These are phyloP conservation scores for Polygonum aviculare DNA, from an alignment of 148 eudicot genomes.

Conservation along the genomic window DNA sequence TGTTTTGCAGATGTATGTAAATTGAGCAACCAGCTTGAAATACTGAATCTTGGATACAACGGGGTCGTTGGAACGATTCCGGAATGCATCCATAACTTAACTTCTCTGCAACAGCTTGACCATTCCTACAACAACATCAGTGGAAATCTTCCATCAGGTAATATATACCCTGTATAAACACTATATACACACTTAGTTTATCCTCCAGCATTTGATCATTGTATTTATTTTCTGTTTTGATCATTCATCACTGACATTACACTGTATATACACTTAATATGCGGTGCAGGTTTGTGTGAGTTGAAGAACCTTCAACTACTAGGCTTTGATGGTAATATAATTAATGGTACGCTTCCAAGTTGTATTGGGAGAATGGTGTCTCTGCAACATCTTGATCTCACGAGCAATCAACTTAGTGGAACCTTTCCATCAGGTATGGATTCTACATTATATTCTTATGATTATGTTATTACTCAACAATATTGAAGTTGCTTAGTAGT, in stretches of 20 bases:
- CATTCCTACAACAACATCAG: not conserved
- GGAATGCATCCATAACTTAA: not conserved
- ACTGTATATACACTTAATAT: no score
- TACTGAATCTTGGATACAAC: not conserved
- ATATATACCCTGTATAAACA: no score
- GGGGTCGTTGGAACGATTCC: not conserved
- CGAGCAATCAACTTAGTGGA: not conserved
- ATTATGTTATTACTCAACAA: not conserved
- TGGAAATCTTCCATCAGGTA: not conserved
- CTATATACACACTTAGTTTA: no score
- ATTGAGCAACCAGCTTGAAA: constrained; percentile 1
- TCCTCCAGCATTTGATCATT: no score
- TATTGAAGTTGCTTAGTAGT: not conserved
- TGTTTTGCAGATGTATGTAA: not conserved
- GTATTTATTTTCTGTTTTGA: no score
- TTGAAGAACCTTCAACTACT: not conserved
- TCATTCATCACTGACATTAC: no score
- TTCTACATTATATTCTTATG: no score
- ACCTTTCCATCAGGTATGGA: not conserved
- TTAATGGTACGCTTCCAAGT: not conserved
- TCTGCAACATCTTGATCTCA: not conserved
- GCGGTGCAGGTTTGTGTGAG: not conserved
- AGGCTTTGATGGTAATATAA: not conserved
- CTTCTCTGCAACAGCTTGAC: not conserved
- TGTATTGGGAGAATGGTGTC: not conserved